phyloP scores from a whole-genome alignment of 306 rosid species.

The Prunus padus region DNA sequence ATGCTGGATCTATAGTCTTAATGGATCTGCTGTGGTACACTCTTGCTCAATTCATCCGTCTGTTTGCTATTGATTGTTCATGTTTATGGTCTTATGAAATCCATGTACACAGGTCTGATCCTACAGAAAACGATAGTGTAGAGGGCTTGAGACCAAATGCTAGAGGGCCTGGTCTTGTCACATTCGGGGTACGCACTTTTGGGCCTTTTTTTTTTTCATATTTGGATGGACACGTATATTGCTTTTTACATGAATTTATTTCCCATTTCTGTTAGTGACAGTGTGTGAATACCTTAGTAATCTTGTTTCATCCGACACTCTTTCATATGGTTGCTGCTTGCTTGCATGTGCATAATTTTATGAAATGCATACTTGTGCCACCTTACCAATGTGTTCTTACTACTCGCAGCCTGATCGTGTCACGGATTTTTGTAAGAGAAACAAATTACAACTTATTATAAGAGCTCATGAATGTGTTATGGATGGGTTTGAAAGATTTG shows the following conservation, averaged over 20 bases:
- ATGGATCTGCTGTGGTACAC: conserved; percentile 94
- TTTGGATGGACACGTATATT: neutral
- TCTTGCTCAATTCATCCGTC: conserved; percentile 22
- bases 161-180: conserved; percentile 99
- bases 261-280: neutral
- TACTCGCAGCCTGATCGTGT: conserved; percentile 95
- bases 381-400: conserved; percentile 26
- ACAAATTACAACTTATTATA: conserved; percentile 90
- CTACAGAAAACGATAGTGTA: conserved; percentile 94
- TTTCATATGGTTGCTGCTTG: neutral
- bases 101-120: conserved; percentile 83
- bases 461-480: conserved; percentile 99
- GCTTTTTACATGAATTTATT: neutral
- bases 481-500: conserved; percentile 99
- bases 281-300: neutral
- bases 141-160: conserved; percentile 99
- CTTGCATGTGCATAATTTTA: neutral
- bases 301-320: neutral
- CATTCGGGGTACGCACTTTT: conserved; percentile 76
- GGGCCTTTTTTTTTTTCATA: neutral
- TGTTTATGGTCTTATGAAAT: conserved; percentile 19
- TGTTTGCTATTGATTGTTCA: neutral
- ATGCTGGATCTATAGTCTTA: conserved; percentile 92
- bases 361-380: neutral
- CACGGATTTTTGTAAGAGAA: conserved; percentile 90